Conservation (phyloP, 2,329 filamentous ascomycete genomes). For the Ophiostoma ips region DNA sequence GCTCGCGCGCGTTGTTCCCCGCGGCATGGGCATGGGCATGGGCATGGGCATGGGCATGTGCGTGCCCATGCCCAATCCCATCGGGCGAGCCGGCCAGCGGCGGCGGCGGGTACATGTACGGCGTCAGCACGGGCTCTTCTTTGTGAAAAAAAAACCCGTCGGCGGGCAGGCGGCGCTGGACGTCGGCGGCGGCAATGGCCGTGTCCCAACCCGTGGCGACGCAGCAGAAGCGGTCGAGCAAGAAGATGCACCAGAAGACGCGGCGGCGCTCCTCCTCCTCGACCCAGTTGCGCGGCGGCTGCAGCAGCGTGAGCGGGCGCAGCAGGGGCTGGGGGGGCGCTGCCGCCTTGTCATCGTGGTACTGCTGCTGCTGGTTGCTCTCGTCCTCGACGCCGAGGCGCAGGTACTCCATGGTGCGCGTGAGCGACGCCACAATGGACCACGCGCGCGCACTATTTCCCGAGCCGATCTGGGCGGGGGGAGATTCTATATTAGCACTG, state of each 20-base stretch:
- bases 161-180: conserved; percentile 20
- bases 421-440: conserved; percentile 24
- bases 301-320: conserved; percentile 17
- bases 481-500: conserved; percentile 9
- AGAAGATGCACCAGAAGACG: conserved; percentile 26
- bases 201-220: conserved; percentile 22
- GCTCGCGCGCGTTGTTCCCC: background rate
- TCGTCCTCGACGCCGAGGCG: conserved; percentile 23
- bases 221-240: conserved; percentile 21
- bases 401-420: conserved; percentile 24
- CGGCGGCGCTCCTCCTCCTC: conserved; percentile 18
- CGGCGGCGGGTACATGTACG: conserved; percentile 17
- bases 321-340: conserved; percentile 12
- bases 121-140: conserved; percentile 20
- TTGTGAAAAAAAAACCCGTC: conserved; percentile 21
- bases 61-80: no score
- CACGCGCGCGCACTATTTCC: conserved; percentile 18
- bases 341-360: background rate
- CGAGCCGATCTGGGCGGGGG: conserved; percentile 14
- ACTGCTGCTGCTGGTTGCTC: background rate
- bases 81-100: background rate
- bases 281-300: conserved; percentile 19
- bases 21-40: background rate
- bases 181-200: conserved; percentile 20
- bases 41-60: background rate